A percentile compares a stretch with the other conserved stretches of the same genome.
phyloP scores from a whole-genome alignment of 257 asterid genomes.

The Solanum chmielewskii region DNA sequence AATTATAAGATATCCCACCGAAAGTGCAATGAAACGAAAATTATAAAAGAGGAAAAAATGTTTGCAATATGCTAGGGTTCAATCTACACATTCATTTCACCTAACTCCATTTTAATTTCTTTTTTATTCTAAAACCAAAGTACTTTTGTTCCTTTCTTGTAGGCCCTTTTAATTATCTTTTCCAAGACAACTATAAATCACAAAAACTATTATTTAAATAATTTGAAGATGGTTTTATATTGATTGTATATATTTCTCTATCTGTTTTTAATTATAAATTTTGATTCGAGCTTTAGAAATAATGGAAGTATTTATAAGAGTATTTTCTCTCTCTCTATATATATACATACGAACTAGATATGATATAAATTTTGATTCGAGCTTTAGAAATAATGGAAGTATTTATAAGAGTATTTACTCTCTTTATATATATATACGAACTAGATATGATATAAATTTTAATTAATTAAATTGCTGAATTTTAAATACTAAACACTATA shows the following conservation, averaged over 20 bases:
- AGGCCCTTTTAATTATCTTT: background rate
- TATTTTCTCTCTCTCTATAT: background rate
- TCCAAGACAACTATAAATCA: background rate
- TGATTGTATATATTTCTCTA: background rate
- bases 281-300: rapidly evolving
- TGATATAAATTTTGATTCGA: background rate
- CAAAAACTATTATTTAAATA: background rate
- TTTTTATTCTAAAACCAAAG: background rate
- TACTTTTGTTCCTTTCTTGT: background rate
- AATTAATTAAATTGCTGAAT: background rate
- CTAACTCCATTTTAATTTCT: background rate
- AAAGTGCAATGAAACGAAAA: background rate
- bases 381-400: background rate
- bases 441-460: background rate
- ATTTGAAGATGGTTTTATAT: background rate
- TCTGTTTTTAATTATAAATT: background rate
- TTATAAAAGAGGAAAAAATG: background rate
- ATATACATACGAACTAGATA: background rate
- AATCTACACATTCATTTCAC: background rate
- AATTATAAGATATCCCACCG: background rate
- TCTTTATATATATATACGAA: background rate
- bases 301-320: background rate
- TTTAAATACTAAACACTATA: too few relatives aligned
- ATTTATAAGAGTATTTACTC: background rate
- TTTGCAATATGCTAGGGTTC: background rate